phyloP scores from a whole-genome alignment of 805 yeast genomes.

The Kazachstania bromeliacearum region DNA sequence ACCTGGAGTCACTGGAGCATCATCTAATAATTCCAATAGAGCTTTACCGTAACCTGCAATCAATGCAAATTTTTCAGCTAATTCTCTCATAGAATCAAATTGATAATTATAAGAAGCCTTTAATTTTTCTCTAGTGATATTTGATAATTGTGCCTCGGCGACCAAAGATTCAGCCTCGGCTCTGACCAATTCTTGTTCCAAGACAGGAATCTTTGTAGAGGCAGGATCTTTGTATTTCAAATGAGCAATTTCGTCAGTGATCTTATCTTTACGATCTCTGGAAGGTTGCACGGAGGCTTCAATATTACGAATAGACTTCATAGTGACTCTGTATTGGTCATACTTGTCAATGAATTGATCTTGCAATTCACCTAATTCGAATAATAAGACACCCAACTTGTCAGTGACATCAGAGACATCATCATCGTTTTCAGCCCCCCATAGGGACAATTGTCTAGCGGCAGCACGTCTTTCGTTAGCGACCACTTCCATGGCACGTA shows the following conservation, averaged over 20 bases:
- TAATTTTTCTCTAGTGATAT: slow-evolving; percentile 94
- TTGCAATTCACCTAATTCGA: slow-evolving; percentile 95
- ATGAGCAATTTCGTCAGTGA: slow-evolving; percentile 95
- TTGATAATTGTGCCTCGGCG: slow-evolving; percentile 97
- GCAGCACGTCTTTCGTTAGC: slow-evolving; percentile 92
- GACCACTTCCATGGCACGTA: slow-evolving; percentile 87
- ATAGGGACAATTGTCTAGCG: slow-evolving; percentile 90
- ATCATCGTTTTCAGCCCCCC: slow-evolving; percentile 98
- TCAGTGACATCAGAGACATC: slow-evolving; percentile 96
- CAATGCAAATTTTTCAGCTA: slow-evolving; percentile 89
- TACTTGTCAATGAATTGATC: slow-evolving; percentile 97
- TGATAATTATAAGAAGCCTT: slow-evolving; percentile 97
- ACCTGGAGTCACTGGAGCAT: slow-evolving; percentile 97
- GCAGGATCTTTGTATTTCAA: slow-evolving; percentile 97
- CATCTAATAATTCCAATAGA: slow-evolving; percentile 87
- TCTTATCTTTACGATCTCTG: slow-evolving; percentile 94
- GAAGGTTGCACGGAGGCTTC: slow-evolving; percentile 98
- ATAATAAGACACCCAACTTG: slow-evolving; percentile 89
- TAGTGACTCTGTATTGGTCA: slow-evolving; percentile 93
- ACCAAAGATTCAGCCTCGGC: slow-evolving; percentile 98
- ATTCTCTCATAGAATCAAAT: slow-evolving; percentile 90
- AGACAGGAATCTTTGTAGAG: slow-evolving; percentile 87
- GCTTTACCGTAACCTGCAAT: slow-evolving; percentile 99
- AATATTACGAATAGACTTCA: slow-evolving; percentile 90
- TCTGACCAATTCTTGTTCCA: slow-evolving; percentile 97